Base-by-base conservation (phyloP, 345 rosid genomes). In the Aquilaria malaccensis region DNA sequence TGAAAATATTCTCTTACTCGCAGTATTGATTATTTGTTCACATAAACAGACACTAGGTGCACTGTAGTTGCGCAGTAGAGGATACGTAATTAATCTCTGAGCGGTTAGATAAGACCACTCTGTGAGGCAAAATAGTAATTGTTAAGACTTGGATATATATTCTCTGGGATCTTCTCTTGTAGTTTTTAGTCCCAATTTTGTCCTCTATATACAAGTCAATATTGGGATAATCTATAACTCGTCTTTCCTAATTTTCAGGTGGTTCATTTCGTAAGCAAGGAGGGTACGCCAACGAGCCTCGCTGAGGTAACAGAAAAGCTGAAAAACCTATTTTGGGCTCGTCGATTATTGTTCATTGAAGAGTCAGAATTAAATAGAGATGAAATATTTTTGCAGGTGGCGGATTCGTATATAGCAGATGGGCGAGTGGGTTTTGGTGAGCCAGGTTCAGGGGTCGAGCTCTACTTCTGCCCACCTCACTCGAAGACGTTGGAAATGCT, bases 381-480 rank as follows among this genome's bases (percentile, higher is more conserved):
- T 45, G 52, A 11, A 45, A 58, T 45, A 9, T 7, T 52, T 14
- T 11, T 72, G 64, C 89, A 95, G 99, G 91, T 76, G 50, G 80
- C 80, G 15, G 86, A 88, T 33, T 83, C 96, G 2, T 95, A 95
- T 74, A 78, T 83, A 14, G 31, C 65, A 59, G 99, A 91, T 54
- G 80, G 72, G 65, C 78, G 99, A 67, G 97, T 88, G 64, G 99
- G 99, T 60, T 76, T 85, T 72, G 95, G 85, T 13, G 97, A 91
- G 83, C 91, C 99, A 37, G 76, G 73, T 46, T 61, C 82, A 9
- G 96, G 95, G 29, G 78, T 81, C 58, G 99, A 95, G 70, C 83
- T 94, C 56, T 94, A 94, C 66, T 69, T 85, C 50, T 95, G 99
- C 72, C 97, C 99, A 2, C 83, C 89, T n/a, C 81, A 84, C 67